Evolutionary conservation across 352 stramenopile species (phyloP).

Genomic region (Phytophthora cactorum): DNA sequence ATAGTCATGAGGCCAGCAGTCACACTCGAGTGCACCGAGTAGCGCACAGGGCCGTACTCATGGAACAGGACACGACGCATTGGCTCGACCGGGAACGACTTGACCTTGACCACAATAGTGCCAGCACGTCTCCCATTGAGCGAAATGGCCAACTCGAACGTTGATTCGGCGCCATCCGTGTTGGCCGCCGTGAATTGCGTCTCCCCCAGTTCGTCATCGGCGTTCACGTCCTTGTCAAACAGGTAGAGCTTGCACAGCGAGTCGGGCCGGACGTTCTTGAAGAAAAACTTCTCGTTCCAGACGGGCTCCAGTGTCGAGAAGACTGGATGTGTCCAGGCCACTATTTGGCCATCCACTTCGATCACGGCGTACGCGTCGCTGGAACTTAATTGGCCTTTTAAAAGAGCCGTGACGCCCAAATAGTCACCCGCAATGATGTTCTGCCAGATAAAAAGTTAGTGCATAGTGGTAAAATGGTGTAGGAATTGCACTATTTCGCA

Average conservation of each 20-base stretch:
- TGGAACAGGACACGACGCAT: conserved; percentile 11
- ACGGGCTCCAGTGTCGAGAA: conserved; percentile 43
- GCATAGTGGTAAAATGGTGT: not conserved
- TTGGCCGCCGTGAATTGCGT: conserved; percentile 36
- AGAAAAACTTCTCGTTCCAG: conserved; percentile 50
- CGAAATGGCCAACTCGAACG: conserved; percentile 39
- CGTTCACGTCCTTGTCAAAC: conserved; percentile 47
- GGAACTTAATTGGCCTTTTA: conserved; percentile 41
- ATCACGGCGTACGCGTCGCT: conserved; percentile 49
- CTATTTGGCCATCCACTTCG: conserved; percentile 38
- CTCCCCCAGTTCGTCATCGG: conserved; percentile 39
- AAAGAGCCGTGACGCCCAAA: conserved; percentile 29
- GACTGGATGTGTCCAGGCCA: conserved; percentile 45
- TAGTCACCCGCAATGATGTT: conserved; percentile 41
- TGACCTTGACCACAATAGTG: conserved; percentile 41
- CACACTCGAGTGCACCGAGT: conserved; percentile 48
- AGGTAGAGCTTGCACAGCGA: conserved; percentile 38
- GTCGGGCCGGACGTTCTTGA: conserved; percentile 37
- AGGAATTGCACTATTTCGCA: conserved; percentile 15
- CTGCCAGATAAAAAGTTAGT: conserved; percentile 6
- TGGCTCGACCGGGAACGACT: conserved; percentile 24
- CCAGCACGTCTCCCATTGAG: conserved; percentile 26
- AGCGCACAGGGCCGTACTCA: conserved; percentile 42
- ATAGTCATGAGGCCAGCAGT: conserved; percentile 43
- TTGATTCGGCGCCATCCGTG: conserved; percentile 29